phyloP scores from a whole-genome alignment of 768 basidiomycete genomes.

The Amanita rimosa region DNA sequence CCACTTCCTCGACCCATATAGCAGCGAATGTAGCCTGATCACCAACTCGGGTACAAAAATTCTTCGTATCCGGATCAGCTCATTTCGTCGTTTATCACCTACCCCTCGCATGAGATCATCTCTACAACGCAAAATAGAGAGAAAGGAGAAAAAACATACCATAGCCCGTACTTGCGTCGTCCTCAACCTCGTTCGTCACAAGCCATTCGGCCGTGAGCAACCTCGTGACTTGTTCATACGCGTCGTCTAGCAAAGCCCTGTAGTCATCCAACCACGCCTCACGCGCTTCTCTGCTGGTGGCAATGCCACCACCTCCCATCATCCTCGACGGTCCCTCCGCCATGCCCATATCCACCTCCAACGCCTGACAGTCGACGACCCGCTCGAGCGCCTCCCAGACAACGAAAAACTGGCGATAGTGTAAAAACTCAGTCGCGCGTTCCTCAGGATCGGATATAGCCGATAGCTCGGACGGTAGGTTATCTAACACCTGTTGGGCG shows the following conservation, averaged over 20 bases:
- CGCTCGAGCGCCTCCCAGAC: constrained; percentile 59
- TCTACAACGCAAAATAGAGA: neutral
- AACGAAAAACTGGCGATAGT: constrained; percentile 71
- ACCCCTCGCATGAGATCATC: constrained; percentile 4
- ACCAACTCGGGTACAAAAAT: constrained; percentile 87
- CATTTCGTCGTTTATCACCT: constrained; percentile 47
- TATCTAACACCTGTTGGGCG: constrained; percentile 45
- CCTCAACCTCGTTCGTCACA: constrained; percentile 32
- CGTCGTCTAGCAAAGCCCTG: constrained; percentile 52
- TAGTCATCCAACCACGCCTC: constrained; percentile 56
- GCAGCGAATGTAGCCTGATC: constrained; percentile 66
- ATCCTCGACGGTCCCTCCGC: neutral
- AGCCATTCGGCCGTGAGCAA: constrained; percentile 75
- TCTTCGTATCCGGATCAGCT: constrained; percentile 75
- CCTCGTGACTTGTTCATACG: constrained; percentile 53
- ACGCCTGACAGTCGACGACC: constrained; percentile 48
- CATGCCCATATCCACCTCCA: constrained; percentile 30
- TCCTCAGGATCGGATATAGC: constrained; percentile 59
- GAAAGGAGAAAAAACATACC: neutral
- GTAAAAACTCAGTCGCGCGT: constrained; percentile 61
- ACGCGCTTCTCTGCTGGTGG: constrained; percentile 46
- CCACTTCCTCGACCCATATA: constrained; percentile 51
- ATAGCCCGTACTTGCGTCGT: constrained; percentile 22
- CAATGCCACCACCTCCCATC: neutral
- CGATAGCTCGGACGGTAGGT: constrained; percentile 55